Base-by-base conservation (phyloP, 306 rosid genomes). In the Fagus crenata region DNA sequence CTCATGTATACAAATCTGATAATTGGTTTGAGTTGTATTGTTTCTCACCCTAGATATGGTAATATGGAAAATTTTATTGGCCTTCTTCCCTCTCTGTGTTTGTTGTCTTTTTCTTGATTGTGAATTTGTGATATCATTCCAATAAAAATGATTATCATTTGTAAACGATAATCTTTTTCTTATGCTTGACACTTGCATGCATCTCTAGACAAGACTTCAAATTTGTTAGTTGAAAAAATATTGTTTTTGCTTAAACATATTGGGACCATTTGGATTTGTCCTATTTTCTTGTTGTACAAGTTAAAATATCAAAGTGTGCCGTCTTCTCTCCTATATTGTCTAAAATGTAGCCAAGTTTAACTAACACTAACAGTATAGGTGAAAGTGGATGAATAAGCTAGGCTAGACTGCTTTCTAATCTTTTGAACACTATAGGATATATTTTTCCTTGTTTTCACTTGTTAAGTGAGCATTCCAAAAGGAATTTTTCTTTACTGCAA, bases 231-330 rank as follows among this genome's bases (percentile, higher is more conserved):
- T n/a, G 32, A 65, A 37, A 11, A 7, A 17, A 17, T 31, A 65
- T 65, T 65, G 22, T 37, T 17, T 36, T 65, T 65, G 31, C 71
- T 63, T 14, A 63, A 63, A 63, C 5, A 63, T 63, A 35, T 63
- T 33, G 18, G 65, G 41, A 35, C 6, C 8, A 2, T 5, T 35
- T 13, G 69, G 69, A 35, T 63, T 63, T 14, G 22, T 63, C 69
- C 8, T 13, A 63, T 35, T 35, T 63, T 6, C 22, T 63, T 63
- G 28, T 32, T 58, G 7, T 58, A 28, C 12, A 28, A 2, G 15
- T 28, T 7, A 35, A 33, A 35, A 35, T 15, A 39, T 28, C 40
- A 17, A 3, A 60, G 15, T 31, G 8, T 18, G 15, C 67, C 4
- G 14, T 60, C 6, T 65, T 9, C 32, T 65, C 31, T 65, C 14